These are phyloP conservation scores for Gyromitra esculenta DNA, from an alignment of 2,329 filamentous ascomycete species.

Conservation along the genomic window DNA sequence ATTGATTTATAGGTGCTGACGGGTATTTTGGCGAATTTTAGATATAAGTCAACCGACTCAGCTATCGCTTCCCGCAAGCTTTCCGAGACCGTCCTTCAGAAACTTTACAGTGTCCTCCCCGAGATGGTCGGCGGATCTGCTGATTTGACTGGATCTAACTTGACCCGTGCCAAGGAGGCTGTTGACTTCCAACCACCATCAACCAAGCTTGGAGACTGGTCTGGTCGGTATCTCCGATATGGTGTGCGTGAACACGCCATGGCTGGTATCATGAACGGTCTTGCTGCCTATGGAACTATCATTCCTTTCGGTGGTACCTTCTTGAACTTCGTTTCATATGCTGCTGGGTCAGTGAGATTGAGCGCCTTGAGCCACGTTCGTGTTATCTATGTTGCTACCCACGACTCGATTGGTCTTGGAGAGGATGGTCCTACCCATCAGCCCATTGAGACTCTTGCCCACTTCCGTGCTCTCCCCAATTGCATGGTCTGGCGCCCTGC, in stretches of 20 bases:
- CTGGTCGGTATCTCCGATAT: conserved; percentile 90
- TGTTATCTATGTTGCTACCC: conserved; percentile 93
- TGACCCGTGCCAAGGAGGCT: conserved; percentile 97
- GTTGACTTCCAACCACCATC: conserved; percentile 95
- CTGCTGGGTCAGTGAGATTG: conserved; percentile 91
- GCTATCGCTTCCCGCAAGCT: conserved; percentile 95
- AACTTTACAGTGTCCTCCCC: conserved; percentile 82
- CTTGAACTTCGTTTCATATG: conserved; percentile 99
- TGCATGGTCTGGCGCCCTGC: conserved; percentile 90
- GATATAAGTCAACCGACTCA: conserved; percentile 82
- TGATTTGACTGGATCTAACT: conserved; percentile 97
- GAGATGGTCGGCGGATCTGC: conserved; percentile 96
- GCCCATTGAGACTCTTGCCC: conserved; percentile 96
- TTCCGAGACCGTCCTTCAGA: conserved; percentile 90
- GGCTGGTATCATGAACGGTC: conserved; percentile 93
- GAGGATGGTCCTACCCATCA: conserved; percentile 99
- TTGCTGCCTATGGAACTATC: conserved; percentile 92
- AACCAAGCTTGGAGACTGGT: conserved; percentile 85
- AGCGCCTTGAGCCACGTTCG: conserved; percentile 91
- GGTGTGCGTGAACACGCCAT: conserved; percentile 92
- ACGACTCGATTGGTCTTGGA: conserved; percentile 94
- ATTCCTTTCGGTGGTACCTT: conserved; percentile 96
- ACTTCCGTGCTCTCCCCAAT: conserved; percentile 99
- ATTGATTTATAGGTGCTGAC: conserved; percentile 17
- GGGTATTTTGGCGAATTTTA: neutral